Percentiles rank a stretch among this genome's conserved stretches.
Evolutionary conservation across 1,284 basidiomycete genomes (phyloP).

Genomic region (Ceratobasidium sp.): DNA sequence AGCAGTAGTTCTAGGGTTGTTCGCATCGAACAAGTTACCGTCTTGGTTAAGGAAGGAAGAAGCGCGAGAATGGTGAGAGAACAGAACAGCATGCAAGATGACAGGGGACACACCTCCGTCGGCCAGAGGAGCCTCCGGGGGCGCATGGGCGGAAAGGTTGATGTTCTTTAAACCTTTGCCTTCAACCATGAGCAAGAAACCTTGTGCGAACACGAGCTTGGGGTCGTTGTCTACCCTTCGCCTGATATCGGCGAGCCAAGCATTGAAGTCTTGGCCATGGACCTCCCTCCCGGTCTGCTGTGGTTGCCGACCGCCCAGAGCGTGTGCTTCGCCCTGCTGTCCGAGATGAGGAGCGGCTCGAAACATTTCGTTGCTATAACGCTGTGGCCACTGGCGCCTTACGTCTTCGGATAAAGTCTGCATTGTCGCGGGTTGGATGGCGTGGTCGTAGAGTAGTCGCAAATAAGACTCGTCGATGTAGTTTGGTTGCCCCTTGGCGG

Average conservation of each 20-base stretch:
- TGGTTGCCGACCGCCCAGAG: no score
- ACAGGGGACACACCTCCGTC: no score
- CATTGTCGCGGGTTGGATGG: neutral
- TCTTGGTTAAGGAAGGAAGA: neutral
- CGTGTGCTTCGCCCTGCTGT: no score
- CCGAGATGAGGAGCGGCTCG: neutral
- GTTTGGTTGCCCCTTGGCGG: neutral
- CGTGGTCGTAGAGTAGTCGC: neutral
- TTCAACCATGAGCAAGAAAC: neutral
- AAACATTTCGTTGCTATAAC: neutral
- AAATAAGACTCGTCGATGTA: neutral
- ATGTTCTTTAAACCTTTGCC: slow-evolving; percentile 19
- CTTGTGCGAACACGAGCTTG: neutral
- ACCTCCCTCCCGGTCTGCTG: slow-evolving; percentile 14
- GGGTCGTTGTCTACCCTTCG: neutral
- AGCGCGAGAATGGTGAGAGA: no score
- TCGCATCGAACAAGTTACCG: neutral
- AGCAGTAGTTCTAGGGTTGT: neutral
- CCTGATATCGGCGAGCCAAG: neutral
- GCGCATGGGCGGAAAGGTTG: neutral
- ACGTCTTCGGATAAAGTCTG: neutral
- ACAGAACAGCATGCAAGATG: no score
- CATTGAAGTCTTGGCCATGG: neutral
- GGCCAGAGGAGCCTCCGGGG: neutral
- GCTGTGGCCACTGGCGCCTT: neutral